Evolutionary conservation across 768 basidiomycete species (phyloP).

Genomic region (Agaricus subrufescens): DNA sequence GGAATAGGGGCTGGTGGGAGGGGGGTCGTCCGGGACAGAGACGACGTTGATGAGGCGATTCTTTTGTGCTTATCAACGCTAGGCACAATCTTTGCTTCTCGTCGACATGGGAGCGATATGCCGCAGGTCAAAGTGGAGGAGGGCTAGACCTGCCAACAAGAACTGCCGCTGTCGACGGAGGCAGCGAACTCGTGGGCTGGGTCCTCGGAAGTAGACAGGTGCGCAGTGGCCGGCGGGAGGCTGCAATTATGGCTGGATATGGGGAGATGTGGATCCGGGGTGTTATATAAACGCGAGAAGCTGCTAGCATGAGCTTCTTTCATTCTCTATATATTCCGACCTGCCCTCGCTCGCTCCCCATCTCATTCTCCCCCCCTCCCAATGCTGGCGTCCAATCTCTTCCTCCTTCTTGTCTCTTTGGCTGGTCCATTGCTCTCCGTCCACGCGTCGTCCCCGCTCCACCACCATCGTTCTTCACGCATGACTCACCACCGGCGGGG

Average conservation of each 20-base stretch:
- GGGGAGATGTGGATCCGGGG: constrained; percentile 4
- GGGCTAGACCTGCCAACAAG: constrained; percentile 13
- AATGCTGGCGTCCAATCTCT: constrained; percentile 14
- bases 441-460: constrained; percentile 12
- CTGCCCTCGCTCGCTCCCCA: constrained; percentile 2
- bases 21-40: neutral
- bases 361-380: constrained; percentile 2
- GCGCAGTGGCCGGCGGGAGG: neutral
- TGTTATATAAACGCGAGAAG: constrained; percentile 4
- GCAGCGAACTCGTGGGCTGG: constrained; percentile 11
- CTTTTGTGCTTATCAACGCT: constrained; percentile 25
- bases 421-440: constrained; percentile 15
- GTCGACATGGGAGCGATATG: neutral
- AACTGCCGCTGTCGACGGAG: constrained; percentile 3
- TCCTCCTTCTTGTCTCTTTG: constrained; percentile 14
- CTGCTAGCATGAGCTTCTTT: constrained; percentile 4
- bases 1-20: constrained; percentile 23
- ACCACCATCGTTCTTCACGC: constrained; percentile 1
- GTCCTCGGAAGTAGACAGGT: neutral
- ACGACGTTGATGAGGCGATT: constrained; percentile 17
- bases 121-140: constrained; percentile 4
- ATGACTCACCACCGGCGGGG: constrained; percentile 5
- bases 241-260: neutral
- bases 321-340: constrained; percentile 4
- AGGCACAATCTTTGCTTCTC: constrained; percentile 17